phyloP scores from a whole-genome alignment of 345 rosid genomes.

The Populus simonii region DNA sequence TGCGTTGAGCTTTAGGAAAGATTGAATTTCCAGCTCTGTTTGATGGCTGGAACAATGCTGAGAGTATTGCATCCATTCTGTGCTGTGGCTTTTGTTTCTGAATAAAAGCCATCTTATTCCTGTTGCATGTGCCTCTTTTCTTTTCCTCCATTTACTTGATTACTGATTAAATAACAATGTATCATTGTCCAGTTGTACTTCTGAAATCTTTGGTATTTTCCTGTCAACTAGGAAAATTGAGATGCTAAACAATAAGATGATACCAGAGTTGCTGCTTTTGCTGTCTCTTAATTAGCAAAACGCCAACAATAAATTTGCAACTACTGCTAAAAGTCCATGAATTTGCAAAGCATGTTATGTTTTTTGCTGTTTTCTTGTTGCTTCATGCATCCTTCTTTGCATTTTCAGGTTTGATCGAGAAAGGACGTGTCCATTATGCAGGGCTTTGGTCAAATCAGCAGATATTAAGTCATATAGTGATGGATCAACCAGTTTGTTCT shows the following conservation, averaged over 20 bases:
- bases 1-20: neutral
- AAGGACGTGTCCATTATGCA: conserved; percentile 64
- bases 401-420: conserved; percentile 63
- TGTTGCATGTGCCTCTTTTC: neutral
- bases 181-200: neutral
- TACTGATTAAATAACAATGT: neutral
- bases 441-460: conserved; percentile 50
- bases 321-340: neutral
- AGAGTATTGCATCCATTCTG: neutral
- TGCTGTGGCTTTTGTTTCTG: neutral
- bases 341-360: neutral
- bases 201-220: neutral
- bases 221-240: neutral
- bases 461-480: conserved; percentile 50
- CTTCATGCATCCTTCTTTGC: neutral
- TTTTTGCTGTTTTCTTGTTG: neutral
- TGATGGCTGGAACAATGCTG: neutral
- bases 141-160: neutral
- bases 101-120: neutral
- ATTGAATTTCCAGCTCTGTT: neutral
- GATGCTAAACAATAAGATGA: neutral
- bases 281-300: neutral
- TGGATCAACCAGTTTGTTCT: conserved; percentile 56
- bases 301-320: neutral
- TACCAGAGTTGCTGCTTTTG: neutral